Percentiles rank a stretch among this genome's conserved stretches.
These are phyloP conservation scores for Intubia oerlemansii DNA, from an alignment of 2,329 filamentous ascomycete genomes.

Conservation along the genomic window DNA sequence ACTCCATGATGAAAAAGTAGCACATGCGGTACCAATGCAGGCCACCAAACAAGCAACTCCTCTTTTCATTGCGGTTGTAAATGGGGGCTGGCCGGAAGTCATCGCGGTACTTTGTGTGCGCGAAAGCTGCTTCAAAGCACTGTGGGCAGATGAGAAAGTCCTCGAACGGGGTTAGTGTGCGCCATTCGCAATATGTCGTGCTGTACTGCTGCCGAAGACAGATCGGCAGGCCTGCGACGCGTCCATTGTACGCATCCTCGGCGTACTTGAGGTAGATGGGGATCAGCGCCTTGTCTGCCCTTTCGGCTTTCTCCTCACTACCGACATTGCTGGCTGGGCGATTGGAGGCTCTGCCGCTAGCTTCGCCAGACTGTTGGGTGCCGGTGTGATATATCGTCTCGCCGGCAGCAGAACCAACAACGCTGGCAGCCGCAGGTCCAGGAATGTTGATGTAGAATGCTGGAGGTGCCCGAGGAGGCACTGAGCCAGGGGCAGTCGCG, in stretches of 20 bases:
- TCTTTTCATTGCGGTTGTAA: conserved; percentile 31
- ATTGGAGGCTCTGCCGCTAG: too few species aligned
- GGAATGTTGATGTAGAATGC: conserved; percentile 4
- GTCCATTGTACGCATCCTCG: conserved; percentile 24
- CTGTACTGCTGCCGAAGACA: conserved; percentile 47
- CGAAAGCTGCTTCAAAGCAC: conserved; percentile 54
- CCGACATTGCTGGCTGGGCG: too few species aligned
- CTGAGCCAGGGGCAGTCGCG: too few species aligned
- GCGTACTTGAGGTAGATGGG: conserved; percentile 27
- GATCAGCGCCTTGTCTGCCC: conserved; percentile 17
- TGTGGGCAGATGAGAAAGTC: conserved; percentile 65
- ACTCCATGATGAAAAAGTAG: conserved; percentile 59
- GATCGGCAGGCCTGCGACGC: conserved; percentile 31
- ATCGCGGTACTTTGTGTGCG: conserved; percentile 42
- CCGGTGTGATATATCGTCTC: too few species aligned
- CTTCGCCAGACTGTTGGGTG: too few species aligned
- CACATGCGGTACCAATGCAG: conserved; percentile 67
- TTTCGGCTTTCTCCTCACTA: too few species aligned
- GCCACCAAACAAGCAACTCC: conserved; percentile 60
- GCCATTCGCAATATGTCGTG: conserved; percentile 51
- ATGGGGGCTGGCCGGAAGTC: conserved; percentile 41
- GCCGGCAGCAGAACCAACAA: too few species aligned
- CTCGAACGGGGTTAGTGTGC: conserved; percentile 37
- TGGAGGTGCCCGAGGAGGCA: conserved; percentile 1
- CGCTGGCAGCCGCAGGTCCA: too few species aligned